These are phyloP conservation scores for Stagonosporopsis tanaceti DNA, from an alignment of 2,329 filamentous ascomycete genomes.

Conservation along the genomic window DNA sequence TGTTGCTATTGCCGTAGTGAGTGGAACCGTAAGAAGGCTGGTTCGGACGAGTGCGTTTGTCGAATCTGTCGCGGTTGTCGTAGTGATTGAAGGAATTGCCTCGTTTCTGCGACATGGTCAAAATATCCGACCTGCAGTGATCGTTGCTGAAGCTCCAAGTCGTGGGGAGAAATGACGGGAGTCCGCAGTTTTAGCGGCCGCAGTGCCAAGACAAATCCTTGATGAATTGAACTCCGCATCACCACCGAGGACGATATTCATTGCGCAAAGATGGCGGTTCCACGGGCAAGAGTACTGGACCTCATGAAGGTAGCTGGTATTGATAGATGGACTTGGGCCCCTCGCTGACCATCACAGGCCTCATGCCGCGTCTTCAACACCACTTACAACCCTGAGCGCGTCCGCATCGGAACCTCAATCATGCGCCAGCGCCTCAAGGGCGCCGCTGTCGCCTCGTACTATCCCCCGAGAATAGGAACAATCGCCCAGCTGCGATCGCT, in stretches of 20 bases:
- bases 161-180: constrained; percentile 2
- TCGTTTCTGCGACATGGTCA: constrained; percentile 34
- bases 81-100: constrained; percentile 33
- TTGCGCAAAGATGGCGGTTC: constrained; percentile 57
- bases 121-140: not conserved
- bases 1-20: constrained; percentile 9
- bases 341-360: constrained; percentile 61
- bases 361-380: constrained; percentile 93
- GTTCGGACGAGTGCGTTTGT: constrained; percentile 22
- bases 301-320: constrained; percentile 74
- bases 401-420: constrained; percentile 89
- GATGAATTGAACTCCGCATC: constrained; percentile 24
- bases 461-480: constrained; percentile 77
- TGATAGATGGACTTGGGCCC: not conserved
- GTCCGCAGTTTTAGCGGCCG: constrained; percentile 23
- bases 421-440: constrained; percentile 87
- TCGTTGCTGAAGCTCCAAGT: not conserved
- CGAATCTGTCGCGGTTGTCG: constrained; percentile 24
- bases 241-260: constrained; percentile 14
- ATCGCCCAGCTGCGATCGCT: constrained; percentile 76
- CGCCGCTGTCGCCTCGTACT: constrained; percentile 85
- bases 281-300: constrained; percentile 65
- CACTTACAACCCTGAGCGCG: constrained; percentile 84
- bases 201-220: constrained; percentile 23
- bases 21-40: constrained; percentile 16